phyloP scores from a whole-genome alignment of 2,329 filamentous ascomycete genomes.

The Metarhizium guizhouense region DNA sequence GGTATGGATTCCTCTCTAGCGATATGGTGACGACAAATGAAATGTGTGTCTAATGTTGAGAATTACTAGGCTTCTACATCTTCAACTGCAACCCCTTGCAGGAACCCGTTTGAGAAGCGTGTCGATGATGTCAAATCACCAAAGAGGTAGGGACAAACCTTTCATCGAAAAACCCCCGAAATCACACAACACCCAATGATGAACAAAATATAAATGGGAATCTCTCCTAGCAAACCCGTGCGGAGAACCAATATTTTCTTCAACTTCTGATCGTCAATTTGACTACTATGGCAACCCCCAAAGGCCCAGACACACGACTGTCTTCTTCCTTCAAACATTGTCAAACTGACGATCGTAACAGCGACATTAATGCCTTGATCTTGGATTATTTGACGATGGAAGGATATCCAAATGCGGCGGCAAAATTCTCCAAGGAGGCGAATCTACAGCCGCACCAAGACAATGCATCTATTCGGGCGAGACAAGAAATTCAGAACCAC shows the following conservation, averaged over 20 bases:
- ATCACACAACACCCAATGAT: slow-evolving; percentile 42
- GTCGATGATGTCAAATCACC: slow-evolving; percentile 77
- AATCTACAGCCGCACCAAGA: slow-evolving; percentile 71
- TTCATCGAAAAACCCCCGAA: not conserved
- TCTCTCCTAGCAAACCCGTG: slow-evolving; percentile 94
- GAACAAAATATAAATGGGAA: slow-evolving; percentile 97
- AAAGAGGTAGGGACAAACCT: slow-evolving; percentile 64
- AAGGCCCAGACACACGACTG: not conserved
- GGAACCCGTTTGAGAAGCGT: slow-evolving; percentile 69
- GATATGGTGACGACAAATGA: not conserved
- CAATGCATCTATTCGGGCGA: slow-evolving; percentile 61
- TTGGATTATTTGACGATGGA: slow-evolving; percentile 96
- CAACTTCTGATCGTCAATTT: slow-evolving; percentile 49
- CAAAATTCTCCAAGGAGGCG: slow-evolving; percentile 88
- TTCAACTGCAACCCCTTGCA: slow-evolving; percentile 47
- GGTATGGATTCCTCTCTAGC: not conserved
- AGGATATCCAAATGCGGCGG: slow-evolving; percentile 85
- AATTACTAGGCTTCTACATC: slow-evolving; percentile 1
- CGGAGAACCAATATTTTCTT: slow-evolving; percentile 70
- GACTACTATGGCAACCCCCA: not conserved
- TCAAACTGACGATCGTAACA: slow-evolving; percentile 31
- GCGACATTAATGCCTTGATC: slow-evolving; percentile 90
- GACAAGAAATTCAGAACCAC: slow-evolving; percentile 74
- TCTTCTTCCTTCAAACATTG: not conserved
- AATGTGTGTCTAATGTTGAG: not conserved